Conservation (phyloP, 306 rosid species). For the Hippophae tibetana region DNA sequence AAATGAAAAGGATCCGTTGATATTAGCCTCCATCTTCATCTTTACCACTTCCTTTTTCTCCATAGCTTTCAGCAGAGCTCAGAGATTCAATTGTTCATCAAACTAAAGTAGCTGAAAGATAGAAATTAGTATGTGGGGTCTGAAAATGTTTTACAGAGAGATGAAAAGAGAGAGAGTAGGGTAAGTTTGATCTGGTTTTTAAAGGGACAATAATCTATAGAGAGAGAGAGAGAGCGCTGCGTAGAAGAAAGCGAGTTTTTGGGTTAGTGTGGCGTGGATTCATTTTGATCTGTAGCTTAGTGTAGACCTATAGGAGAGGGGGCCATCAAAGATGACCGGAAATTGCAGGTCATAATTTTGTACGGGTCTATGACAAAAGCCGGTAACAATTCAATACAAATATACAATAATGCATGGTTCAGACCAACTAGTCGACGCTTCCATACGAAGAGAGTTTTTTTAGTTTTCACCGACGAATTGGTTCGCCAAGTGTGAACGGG, state of each 20-base stretch:
- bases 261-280: background rate
- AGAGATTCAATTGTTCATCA: conserved; percentile 13
- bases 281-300: background rate
- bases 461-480: conserved; percentile 37
- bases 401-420: conserved; percentile 27
- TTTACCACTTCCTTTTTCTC: conserved; percentile 34
- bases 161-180: conserved; percentile 10
- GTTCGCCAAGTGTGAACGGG: conserved; percentile 46
- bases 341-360: conserved; percentile 48
- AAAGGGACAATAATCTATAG: background rate
- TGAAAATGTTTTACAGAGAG: background rate
- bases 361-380: conserved; percentile 28
- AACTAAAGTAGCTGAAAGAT: background rate
- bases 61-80: conserved; percentile 19
- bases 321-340: conserved; percentile 45
- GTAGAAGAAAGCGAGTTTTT: too few relatives aligned
- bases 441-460: conserved; percentile 23
- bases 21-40: conserved; percentile 25
- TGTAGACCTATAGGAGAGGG: too few relatives aligned
- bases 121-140: too few relatives aligned
- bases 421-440: conserved; percentile 34
- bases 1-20: conserved; percentile 19
- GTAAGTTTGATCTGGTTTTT: conserved; percentile 28
- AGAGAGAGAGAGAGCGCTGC: background rate
- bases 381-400: conserved; percentile 35